These are phyloP conservation scores for Phtheirospermum japonicum DNA, from an alignment of 257 asterid genomes.

Conservation along the genomic window DNA sequence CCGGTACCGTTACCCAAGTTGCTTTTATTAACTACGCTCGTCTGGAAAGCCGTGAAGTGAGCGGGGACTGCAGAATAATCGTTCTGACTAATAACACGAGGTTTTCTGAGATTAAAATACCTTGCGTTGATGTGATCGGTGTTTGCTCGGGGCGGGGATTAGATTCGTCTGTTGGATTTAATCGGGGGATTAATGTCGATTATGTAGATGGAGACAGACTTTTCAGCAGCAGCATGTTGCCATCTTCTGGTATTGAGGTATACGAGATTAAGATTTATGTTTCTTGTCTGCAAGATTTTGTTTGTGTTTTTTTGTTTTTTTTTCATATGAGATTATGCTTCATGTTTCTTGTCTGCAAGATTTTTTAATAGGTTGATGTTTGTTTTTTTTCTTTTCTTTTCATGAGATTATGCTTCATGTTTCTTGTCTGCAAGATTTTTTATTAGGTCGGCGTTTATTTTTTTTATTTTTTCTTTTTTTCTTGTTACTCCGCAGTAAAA, in stretches of 20 bases:
- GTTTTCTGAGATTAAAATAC: conserved; percentile 42
- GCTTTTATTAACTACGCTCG: conserved; percentile 45
- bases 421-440: too few relatives aligned
- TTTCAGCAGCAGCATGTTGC: conserved; percentile 31
- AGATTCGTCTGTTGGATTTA: conserved; percentile 39
- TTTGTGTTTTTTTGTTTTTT: neutral
- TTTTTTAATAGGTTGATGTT: neutral
- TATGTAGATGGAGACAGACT: conserved; percentile 24
- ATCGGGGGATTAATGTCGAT: conserved; percentile 31
- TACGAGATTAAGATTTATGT: conserved; percentile 17
- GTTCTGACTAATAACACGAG: conserved; percentile 53
- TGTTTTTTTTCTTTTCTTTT: neutral
- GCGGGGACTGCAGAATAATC: conserved; percentile 44
- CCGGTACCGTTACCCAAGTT: conserved; percentile 50
- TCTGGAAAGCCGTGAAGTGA: conserved; percentile 27
- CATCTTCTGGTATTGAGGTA: conserved; percentile 33
- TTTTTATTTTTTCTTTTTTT: neutral
- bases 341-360: neutral
- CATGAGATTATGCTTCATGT: too few relatives aligned
- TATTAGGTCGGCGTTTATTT: too few relatives aligned
- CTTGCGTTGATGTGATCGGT: conserved; percentile 46
- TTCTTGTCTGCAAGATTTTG: conserved; percentile 1
- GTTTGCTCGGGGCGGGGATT: conserved; percentile 38
- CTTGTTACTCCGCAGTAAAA: neutral
- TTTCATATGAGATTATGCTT: too few relatives aligned